A percentile compares a stretch with the other conserved stretches of the same genome.
phyloP scores from a whole-genome alignment of 257 asterid genomes.

The Petrea volubilis region DNA sequence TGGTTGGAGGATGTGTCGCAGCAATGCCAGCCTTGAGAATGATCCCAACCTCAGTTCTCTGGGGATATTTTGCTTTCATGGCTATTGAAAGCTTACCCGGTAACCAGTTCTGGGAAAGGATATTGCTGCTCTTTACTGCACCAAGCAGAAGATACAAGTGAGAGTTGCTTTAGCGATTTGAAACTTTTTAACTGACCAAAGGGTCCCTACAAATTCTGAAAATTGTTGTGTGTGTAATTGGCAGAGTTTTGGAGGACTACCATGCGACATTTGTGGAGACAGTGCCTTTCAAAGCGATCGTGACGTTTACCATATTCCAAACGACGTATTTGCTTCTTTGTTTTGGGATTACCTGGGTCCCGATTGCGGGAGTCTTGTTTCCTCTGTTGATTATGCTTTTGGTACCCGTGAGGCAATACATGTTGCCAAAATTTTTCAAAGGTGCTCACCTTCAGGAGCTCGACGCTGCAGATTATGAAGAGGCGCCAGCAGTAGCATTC shows the following conservation, averaged over 20 bases:
- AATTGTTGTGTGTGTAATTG: neutral
- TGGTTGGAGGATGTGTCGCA: conserved; percentile 90
- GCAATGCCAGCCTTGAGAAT: conserved; percentile 85
- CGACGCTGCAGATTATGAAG: conserved; percentile 91
- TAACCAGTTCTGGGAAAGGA: conserved; percentile 90
- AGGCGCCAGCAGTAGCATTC: conserved; percentile 67
- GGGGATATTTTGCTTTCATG: conserved; percentile 97
- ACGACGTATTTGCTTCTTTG: conserved; percentile 72
- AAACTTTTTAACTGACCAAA: neutral
- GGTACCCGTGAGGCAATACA: conserved; percentile 79
- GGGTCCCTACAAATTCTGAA: no score
- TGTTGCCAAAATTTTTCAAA: conserved; percentile 71
- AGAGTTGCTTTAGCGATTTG: no score
- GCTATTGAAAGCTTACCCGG: conserved; percentile 93
- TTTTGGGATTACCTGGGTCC: conserved; percentile 89
- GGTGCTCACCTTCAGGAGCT: conserved; percentile 82
- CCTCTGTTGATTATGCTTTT: conserved; percentile 81
- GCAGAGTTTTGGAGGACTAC: conserved; percentile 78
- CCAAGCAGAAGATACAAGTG: conserved; percentile 89
- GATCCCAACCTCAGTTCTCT: conserved; percentile 91
- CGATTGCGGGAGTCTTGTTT: conserved; percentile 81
- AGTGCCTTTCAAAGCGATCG: conserved; percentile 81
- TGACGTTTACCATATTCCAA: conserved; percentile 67
- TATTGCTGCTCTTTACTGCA: conserved; percentile 73
- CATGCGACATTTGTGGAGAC: conserved; percentile 87